Conservation (phyloP, 345 rosid genomes). For the Linum usitatissimum region DNA sequence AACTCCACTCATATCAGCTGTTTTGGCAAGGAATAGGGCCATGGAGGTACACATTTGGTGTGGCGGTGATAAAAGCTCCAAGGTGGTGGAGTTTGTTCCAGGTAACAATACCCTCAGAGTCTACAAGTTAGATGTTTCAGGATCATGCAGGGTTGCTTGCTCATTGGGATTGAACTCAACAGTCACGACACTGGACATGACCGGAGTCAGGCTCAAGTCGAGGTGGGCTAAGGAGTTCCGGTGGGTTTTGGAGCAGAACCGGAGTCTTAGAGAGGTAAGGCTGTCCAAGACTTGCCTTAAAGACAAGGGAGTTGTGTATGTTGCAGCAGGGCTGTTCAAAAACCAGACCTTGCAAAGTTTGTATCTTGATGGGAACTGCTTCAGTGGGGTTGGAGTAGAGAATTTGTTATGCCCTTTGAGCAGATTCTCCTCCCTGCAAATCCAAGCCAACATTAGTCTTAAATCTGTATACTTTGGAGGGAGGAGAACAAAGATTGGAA, state of each 20-base stretch:
- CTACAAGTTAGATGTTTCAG: slow-evolving; percentile 51
- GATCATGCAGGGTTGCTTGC: slow-evolving; percentile 72
- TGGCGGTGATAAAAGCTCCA: slow-evolving; percentile 53
- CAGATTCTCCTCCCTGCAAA: slow-evolving; percentile 78
- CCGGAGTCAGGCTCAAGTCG: slow-evolving; percentile 60
- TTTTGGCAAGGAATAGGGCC: slow-evolving; percentile 60
- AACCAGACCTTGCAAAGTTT: slow-evolving; percentile 58
- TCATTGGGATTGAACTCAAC: slow-evolving; percentile 73
- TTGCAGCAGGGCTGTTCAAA: slow-evolving; percentile 89
- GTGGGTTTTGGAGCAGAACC: slow-evolving; percentile 82
- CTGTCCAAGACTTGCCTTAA: slow-evolving; percentile 69
- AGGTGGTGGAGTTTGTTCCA: slow-evolving; percentile 73
- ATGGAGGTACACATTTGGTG: slow-evolving; percentile 89
- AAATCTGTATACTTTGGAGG: slow-evolving; percentile 64
- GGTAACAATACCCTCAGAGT: slow-evolving; percentile 52
- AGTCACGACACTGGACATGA: slow-evolving; percentile 69
- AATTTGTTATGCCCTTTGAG: slow-evolving; percentile 84
- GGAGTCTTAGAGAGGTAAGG: slow-evolving; percentile 52
- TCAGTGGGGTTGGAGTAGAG: slow-evolving; percentile 58
- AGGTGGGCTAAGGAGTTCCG: slow-evolving; percentile 79
- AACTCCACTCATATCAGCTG: slow-evolving; percentile 80
- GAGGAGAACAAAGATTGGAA: slow-evolving; percentile 52
- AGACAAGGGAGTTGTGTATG: slow-evolving; percentile 72
- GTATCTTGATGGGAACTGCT: slow-evolving; percentile 72
- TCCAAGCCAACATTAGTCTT: slow-evolving; percentile 73